Evolutionary conservation across 2,329 filamentous ascomycete genomes (phyloP).

Genomic region (Ilyonectria robusta): DNA sequence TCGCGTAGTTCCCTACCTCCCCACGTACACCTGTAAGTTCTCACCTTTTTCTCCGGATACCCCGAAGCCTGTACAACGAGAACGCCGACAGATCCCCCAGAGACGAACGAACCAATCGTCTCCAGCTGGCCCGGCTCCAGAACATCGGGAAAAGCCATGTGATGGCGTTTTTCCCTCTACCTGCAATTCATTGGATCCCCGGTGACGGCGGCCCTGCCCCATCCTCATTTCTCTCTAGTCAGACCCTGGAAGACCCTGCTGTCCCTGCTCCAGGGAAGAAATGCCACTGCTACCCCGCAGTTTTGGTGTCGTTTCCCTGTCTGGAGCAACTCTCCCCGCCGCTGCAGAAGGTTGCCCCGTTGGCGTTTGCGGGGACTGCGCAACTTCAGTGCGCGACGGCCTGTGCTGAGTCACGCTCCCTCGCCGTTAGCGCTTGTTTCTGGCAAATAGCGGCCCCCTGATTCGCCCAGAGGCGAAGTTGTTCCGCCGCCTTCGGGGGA

Average conservation of each 20-base stretch:
- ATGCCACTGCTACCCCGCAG: constrained; percentile 28
- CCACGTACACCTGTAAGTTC: neutral
- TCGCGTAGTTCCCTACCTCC: neutral
- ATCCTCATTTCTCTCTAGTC: constrained; percentile 22
- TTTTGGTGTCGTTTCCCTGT: constrained; percentile 8
- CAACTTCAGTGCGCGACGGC: neutral
- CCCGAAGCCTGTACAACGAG: constrained; percentile 11
- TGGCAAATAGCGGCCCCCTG: constrained; percentile 7
- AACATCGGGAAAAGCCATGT: constrained; percentile 18
- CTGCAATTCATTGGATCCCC: constrained; percentile 2
- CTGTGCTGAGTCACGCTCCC: constrained; percentile 31
- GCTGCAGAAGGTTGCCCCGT: constrained; percentile 25
- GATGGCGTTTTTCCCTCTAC: constrained; percentile 11
- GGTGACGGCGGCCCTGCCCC: neutral
- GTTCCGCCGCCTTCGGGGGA: constrained; percentile 33
- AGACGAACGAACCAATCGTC: constrained; percentile 19
- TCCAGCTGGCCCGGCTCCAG: constrained; percentile 1
- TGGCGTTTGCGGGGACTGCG: constrained; percentile 32
- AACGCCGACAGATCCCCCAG: constrained; percentile 24
- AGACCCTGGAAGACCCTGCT: neutral
- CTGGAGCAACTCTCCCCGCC: constrained; percentile 29
- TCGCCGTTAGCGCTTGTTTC: constrained; percentile 8
- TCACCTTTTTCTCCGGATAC: constrained; percentile 10
- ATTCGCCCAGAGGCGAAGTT: constrained; percentile 28
- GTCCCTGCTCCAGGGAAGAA: neutral